Evolutionary conservation across 2,329 filamentous ascomycete species (phyloP).

Genomic region (Aspergillus neoniger): DNA sequence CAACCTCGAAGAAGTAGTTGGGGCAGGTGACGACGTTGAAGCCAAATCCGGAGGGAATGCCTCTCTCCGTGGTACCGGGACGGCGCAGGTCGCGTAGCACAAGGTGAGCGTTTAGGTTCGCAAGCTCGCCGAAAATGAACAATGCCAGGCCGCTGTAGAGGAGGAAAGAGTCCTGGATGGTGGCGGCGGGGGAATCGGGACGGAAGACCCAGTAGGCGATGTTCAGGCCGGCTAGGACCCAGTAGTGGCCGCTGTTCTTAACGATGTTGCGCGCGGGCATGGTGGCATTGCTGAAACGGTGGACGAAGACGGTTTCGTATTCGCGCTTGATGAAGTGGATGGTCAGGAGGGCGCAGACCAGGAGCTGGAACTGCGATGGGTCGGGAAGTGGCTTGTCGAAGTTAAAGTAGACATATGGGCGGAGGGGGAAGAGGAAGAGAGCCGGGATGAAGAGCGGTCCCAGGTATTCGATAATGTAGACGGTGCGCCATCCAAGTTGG

Average conservation of each 20-base stretch:
- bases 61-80: slow-evolving; percentile 78
- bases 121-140: slow-evolving; percentile 75
- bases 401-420: slow-evolving; percentile 69
- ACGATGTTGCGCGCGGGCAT: slow-evolving; percentile 92
- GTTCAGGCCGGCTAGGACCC: slow-evolving; percentile 76
- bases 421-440: slow-evolving; percentile 67
- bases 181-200: slow-evolving; percentile 68
- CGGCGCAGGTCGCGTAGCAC: slow-evolving; percentile 76
- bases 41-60: slow-evolving; percentile 82
- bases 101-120: slow-evolving; percentile 78
- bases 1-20: slow-evolving; percentile 92
- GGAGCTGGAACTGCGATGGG: slow-evolving; percentile 67
- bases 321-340: slow-evolving; percentile 94
- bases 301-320: slow-evolving; percentile 88
- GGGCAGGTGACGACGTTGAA: slow-evolving; percentile 90
- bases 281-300: slow-evolving; percentile 91
- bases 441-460: slow-evolving; percentile 88
- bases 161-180: slow-evolving; percentile 52
- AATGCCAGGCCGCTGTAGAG: slow-evolving; percentile 70
- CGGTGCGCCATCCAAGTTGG: slow-evolving; percentile 88
- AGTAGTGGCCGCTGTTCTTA: slow-evolving; percentile 96
- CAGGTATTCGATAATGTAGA: slow-evolving; percentile 93
- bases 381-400: slow-evolving; percentile 49
- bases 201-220: slow-evolving; percentile 84
- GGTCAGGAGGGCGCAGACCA: slow-evolving; percentile 72